A percentile compares a stretch with the other conserved stretches of the same genome.
These are phyloP conservation scores for Kalmanozyma brasiliensis DNA, from an alignment of 1,284 basidiomycete genomes.

Conservation along the genomic window DNA sequence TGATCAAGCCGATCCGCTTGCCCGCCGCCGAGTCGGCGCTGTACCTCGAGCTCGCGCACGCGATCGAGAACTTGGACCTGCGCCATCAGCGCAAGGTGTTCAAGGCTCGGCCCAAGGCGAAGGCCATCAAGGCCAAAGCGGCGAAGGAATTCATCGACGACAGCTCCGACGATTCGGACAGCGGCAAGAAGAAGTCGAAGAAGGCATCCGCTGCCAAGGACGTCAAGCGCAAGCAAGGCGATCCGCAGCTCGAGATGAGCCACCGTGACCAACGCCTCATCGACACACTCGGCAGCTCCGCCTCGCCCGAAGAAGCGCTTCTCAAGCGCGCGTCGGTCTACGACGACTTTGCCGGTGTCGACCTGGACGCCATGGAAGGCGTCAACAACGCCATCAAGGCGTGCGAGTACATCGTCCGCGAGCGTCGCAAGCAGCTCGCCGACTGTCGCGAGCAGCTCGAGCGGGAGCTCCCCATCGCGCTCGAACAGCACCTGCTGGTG, in stretches of 20 bases:
- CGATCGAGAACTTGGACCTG: slow-evolving; percentile 87
- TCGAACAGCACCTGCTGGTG: slow-evolving; percentile 69
- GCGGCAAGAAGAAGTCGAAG: slow-evolving; percentile 24
- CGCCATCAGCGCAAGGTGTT: slow-evolving; percentile 67
- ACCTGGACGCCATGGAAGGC: slow-evolving; percentile 40
- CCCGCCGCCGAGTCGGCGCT: slow-evolving; percentile 94
- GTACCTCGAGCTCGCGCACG: slow-evolving; percentile 94
- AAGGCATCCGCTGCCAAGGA: slow-evolving; percentile 24
- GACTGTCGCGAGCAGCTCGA: slow-evolving; percentile 82
- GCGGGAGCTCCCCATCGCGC: slow-evolving; percentile 75
- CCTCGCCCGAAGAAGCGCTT: slow-evolving; percentile 71
- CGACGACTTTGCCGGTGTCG: slow-evolving; percentile 51
- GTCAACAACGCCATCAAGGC: slow-evolving; percentile 78
- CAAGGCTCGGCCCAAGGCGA: slow-evolving; percentile 33
- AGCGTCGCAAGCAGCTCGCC: slow-evolving; percentile 80
- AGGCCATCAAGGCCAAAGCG: slow-evolving; percentile 7
- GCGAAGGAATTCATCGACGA: slow-evolving; percentile 23
- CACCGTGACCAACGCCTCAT: slow-evolving; percentile 89
- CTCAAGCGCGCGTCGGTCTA: slow-evolving; percentile 50
- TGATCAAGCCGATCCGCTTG: slow-evolving; percentile 77
- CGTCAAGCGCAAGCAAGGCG: slow-evolving; percentile 37
- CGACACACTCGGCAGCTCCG: slow-evolving; percentile 86
- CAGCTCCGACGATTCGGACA: slow-evolving; percentile 27
- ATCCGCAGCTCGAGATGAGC: slow-evolving; percentile 41
- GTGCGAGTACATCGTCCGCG: slow-evolving; percentile 87